Base-by-base conservation (phyloP, 1,284 basidiomycete genomes). In the Xerocomus amazonicus region DNA sequence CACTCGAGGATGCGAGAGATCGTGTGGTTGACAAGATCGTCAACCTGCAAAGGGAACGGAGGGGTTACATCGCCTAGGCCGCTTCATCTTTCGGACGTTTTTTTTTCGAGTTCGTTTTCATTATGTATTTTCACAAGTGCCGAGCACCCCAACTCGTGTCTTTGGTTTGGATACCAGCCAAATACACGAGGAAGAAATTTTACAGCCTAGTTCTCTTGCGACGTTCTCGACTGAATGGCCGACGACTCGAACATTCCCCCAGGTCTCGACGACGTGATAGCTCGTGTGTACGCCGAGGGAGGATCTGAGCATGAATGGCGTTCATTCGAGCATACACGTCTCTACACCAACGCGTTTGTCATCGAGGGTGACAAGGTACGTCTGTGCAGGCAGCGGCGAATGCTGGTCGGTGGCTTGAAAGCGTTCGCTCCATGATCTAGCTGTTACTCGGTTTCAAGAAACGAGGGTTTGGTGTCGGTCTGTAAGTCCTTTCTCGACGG, bases 1-100 rank as follows among this genome's bases (percentile, higher is more conserved):
- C 68, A 32, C 60, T 87, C 50, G 83, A 87, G 59, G 83, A 87
- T 51, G 84, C 84, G 36, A 74, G 81, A 51, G 86, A 88, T 65
- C 69, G 73, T 9, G 83, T 80, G 36, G 83, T 85, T 46, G 85
- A 87, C 65, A 73, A 81, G 73, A 71, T 86, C 44, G 79, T 83
- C 10, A 74, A 74, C 41, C 59, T 69, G 17, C 79, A 81, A 61
- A 68, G 73, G 58, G 65, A 60, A 51, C 53, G 51, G 45, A 65
- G 63, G 51, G 44, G 28, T 4, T 43, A 48, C 23, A 29, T 40
- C 27, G 41, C 52, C 12, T 60, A 62, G 42, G 31, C 17, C n/a
- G 7, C 33, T 17, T 36, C 16, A 19, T 23, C 19, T 38, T 38
- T 14, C 23, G 27, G 16, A 29, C 12, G 31, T 10, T 26, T 26